Evolutionary conservation across 129 eudicot genomes (phyloP), one percentile per base, ranked within the genome.

Genomic region (Pulicaria dysenterica): DNA sequence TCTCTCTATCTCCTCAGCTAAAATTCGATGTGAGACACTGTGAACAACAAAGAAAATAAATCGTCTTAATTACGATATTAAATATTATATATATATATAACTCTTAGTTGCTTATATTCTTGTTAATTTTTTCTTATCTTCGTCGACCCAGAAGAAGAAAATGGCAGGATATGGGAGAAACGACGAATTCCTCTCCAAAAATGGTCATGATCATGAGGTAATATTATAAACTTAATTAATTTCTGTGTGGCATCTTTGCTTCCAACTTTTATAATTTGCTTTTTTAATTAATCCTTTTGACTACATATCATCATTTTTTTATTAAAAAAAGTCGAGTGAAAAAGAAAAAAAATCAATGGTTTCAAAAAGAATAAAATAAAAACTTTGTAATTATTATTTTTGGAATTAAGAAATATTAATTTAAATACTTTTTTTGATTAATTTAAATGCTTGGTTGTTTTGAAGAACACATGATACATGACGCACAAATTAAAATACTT

Each of bases 181-280:
- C 60, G 84, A 83, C 2, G 85, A 82, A 14, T 75, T 77, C 37
- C 49, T 67, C 54, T 79, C 85, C 72, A 62, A 55, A 53, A 70
- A 78, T 76, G 82, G 73, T 60, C 92, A 82, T 69, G 78, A 78
- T n/a, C 72, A 80, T 43, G 86, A 89, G 96, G 93, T 89, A 69
- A 46, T 41, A 39, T 24, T 43, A 7, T 50, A 12, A 47, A 49
- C 72, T 61, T 61, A 24, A 24, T 24, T 2, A 24, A 24, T 60
- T 72, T 59, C 46, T n/a, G 13, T 60, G 8, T 39, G 41, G 34
- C 36, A 16, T 65, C 67, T 54, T 56, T 45, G 55, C 41, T 39
- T 53, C 38, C 40, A 47, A 46, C 38, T 50, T 74, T 42, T 50
- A 62, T 53, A 34, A 7, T 53, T 41, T 4, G 8, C 3, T 38